Conservation (phyloP, 1,284 basidiomycete genomes). For the Pisolithus thermaeus region DNA sequence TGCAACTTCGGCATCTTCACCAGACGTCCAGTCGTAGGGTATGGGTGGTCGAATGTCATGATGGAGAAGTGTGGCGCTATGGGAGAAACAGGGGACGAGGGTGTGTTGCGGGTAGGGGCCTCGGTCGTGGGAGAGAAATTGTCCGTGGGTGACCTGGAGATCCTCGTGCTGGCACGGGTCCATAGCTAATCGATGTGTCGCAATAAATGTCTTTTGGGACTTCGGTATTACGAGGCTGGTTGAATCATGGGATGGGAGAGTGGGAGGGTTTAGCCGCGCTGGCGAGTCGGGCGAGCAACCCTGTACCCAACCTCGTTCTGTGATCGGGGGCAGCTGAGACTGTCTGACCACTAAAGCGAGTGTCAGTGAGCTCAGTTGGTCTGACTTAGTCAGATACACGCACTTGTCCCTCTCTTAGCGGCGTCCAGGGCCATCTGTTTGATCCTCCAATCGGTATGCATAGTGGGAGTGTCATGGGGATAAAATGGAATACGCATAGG, state of each 20-base stretch:
- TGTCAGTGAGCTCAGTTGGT: neutral
- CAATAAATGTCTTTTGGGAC: slow-evolving; percentile 45
- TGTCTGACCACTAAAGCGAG: slow-evolving; percentile 18
- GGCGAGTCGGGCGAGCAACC: slow-evolving; percentile 22
- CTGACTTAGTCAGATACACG: slow-evolving; percentile 6
- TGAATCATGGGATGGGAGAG: slow-evolving; percentile 4
- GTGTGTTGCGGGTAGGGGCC: slow-evolving; percentile 45
- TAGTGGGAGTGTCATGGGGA: slow-evolving; percentile 25
- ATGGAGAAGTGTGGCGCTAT: slow-evolving; percentile 51
- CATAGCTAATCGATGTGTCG: slow-evolving; percentile 49
- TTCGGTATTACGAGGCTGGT: slow-evolving; percentile 12
- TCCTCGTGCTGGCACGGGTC: slow-evolving; percentile 55
- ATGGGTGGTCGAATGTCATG: slow-evolving; percentile 55
- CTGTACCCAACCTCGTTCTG: slow-evolving; percentile 17
- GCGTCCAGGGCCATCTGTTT: slow-evolving; percentile 20
- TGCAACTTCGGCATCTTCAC: slow-evolving; percentile 29
- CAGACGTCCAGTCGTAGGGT: slow-evolving; percentile 37
- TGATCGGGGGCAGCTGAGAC: slow-evolving; percentile 17
- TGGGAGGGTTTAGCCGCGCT: slow-evolving; percentile 11
- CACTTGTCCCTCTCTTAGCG: slow-evolving; percentile 24
- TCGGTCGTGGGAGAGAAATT: slow-evolving; percentile 47
- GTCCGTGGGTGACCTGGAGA: slow-evolving; percentile 44
- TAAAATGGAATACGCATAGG: slow-evolving; percentile 25
- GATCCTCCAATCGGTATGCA: slow-evolving; percentile 24
- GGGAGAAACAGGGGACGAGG: slow-evolving; percentile 52